These are phyloP conservation scores for Calonectria multiphialidica DNA, from an alignment of 2,329 filamentous ascomycete species.

Conservation along the genomic window DNA sequence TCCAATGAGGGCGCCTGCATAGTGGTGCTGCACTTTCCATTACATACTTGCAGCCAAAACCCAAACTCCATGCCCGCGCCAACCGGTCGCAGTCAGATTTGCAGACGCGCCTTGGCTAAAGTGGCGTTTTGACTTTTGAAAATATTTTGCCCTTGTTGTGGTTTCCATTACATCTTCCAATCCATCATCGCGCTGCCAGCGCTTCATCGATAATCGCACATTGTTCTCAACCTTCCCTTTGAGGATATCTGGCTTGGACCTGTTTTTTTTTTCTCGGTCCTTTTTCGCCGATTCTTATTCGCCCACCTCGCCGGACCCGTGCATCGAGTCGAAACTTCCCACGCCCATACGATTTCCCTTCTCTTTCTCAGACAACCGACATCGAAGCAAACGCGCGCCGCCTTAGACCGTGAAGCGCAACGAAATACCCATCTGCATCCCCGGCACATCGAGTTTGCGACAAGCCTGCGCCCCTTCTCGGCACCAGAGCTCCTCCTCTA, in stretches of 20 bases:
- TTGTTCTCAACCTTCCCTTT: neutral
- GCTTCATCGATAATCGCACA: neutral
- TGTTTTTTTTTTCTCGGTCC: neutral
- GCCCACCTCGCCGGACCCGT: conserved; percentile 12
- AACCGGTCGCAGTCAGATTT: neutral
- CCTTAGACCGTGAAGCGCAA: neutral
- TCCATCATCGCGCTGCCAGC: neutral
- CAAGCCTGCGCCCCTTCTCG: conserved; percentile 6
- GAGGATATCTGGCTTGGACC: neutral
- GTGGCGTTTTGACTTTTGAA: neutral
- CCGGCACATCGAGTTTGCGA: conserved; percentile 4
- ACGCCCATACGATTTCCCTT: conserved; percentile 15
- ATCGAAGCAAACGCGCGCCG: conserved; percentile 3
- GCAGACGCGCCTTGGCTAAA: conserved; percentile 7
- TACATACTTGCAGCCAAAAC: conserved; percentile 21
- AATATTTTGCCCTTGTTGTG: neutral
- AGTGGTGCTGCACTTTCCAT: conserved; percentile 18
- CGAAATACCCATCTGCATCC: neutral
- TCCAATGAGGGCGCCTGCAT: conserved; percentile 23
- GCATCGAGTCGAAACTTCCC: conserved; percentile 15
- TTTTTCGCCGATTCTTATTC: conserved; percentile 21
- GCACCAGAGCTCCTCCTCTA: conserved; percentile 6
- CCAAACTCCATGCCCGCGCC: conserved; percentile 22
- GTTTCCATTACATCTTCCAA: neutral
- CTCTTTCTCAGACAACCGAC: neutral